phyloP scores from a whole-genome alignment of 345 rosid species.

The Eucalyptus urophylla region DNA sequence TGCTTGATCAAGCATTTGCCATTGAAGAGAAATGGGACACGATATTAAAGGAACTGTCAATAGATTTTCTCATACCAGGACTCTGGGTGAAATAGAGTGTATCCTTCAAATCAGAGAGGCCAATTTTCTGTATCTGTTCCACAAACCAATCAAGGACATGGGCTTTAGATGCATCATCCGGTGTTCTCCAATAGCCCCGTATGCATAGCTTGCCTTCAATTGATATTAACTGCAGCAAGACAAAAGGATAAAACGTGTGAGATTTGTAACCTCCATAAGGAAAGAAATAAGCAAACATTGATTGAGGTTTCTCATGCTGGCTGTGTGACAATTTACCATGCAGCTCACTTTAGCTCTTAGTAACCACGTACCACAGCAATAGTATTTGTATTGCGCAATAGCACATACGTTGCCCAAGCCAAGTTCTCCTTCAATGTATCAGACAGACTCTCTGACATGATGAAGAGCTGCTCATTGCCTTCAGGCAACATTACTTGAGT shows the following conservation, averaged over 20 bases:
- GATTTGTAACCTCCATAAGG: not conserved
- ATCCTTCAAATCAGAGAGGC: slow-evolving; percentile 54
- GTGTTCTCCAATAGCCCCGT: slow-evolving; percentile 85
- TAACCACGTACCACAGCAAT: slow-evolving; percentile 44
- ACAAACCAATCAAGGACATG: slow-evolving; percentile 48
- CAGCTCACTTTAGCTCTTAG: not conserved
- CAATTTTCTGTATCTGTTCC: slow-evolving; percentile 36
- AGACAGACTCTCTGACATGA: slow-evolving; percentile 37
- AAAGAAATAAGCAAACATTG: not conserved
- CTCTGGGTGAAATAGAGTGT: slow-evolving; percentile 59
- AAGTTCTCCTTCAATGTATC: slow-evolving; percentile 49
- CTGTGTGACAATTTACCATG: not conserved
- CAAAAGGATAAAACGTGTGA: not conserved
- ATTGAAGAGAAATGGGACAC: not conserved
- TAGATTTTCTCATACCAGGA: slow-evolving; percentile 29
- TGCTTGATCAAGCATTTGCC: not conserved
- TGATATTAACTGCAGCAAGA: slow-evolving; percentile 38
- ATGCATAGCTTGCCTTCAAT: slow-evolving; percentile 49
- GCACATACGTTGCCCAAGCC: slow-evolving; percentile 85
- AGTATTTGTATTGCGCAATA: slow-evolving; percentile 72
- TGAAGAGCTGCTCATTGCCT: slow-evolving; percentile 54
- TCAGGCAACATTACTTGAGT: slow-evolving; percentile 43
- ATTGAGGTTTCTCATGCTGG: not conserved
- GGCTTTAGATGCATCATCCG: slow-evolving; percentile 29
- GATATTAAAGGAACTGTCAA: not conserved